A percentile compares a stretch with the other conserved stretches of the same genome.
Conservation (phyloP, 345 rosid genomes). For the Eucalyptus regnans region DNA sequence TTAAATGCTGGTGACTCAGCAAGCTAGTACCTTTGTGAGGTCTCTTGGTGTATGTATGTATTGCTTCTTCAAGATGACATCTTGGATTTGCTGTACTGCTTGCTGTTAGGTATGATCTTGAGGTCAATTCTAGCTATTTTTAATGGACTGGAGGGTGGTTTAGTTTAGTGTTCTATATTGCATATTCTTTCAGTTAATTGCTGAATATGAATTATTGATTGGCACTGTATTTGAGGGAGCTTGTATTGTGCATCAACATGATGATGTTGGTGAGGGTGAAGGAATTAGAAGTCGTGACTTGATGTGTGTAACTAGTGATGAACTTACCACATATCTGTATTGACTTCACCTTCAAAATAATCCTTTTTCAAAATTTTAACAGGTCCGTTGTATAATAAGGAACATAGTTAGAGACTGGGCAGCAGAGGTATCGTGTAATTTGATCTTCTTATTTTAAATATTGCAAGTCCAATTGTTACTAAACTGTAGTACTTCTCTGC, state of each 20-base stretch:
- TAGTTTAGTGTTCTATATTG: neutral
- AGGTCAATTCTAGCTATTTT: neutral
- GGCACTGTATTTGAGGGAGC: neutral
- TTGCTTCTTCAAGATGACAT: neutral
- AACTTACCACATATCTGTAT: neutral
- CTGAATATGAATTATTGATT: neutral
- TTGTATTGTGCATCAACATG: neutral
- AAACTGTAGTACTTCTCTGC: neutral
- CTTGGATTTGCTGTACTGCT: neutral
- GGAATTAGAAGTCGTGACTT: neutral
- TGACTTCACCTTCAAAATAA: neutral
- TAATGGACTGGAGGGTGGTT: neutral
- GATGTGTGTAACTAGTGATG: neutral
- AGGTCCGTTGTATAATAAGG: slow-evolving; percentile 97
- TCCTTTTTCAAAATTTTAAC: neutral
- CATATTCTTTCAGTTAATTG: neutral
- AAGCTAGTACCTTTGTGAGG: neutral
- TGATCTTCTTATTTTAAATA: neutral
- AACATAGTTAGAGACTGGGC: slow-evolving; percentile 99
- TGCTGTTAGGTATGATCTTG: neutral
- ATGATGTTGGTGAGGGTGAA: neutral
- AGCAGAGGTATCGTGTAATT: slow-evolving; percentile 51
- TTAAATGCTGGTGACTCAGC: neutral
- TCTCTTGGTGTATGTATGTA: neutral
- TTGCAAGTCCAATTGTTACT: neutral